Evolutionary conservation across 257 asterid genomes (phyloP).

Genomic region (Nicotiana paniculata): DNA sequence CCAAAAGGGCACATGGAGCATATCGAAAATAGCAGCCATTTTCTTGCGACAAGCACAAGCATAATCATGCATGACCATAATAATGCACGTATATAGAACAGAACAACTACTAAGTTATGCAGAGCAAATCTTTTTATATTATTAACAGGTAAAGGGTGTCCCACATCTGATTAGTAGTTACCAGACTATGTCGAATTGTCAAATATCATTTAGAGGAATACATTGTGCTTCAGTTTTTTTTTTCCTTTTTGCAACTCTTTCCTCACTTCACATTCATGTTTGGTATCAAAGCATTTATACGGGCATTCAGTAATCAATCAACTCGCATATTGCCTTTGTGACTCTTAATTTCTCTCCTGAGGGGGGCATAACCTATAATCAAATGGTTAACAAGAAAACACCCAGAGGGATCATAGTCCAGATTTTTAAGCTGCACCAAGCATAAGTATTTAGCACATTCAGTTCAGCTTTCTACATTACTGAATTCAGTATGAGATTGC

Average conservation of each 20-base stretch:
- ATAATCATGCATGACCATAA: not conserved
- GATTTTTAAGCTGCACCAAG: not conserved
- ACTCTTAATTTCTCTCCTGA: not conserved
- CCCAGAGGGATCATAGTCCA: not conserved
- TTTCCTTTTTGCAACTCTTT: not conserved
- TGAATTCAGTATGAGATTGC: not conserved
- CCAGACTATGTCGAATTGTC: not conserved
- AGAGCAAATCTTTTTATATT: not conserved
- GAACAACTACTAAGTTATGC: not conserved
- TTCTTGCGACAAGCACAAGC: not conserved
- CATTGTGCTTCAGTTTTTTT: not conserved
- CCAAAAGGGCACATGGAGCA: not conserved
- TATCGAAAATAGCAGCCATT: not conserved
- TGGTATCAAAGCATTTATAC: no score
- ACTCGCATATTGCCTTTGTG: no score
- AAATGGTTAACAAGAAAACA: not conserved
- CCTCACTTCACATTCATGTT: not conserved
- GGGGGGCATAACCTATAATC: no score
- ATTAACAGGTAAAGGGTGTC: not conserved
- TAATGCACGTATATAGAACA: not conserved
- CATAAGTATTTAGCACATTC: not conserved
- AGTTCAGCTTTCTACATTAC: not conserved
- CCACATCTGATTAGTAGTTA: not conserved
- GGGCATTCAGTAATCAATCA: no score
- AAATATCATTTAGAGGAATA: not conserved